These are phyloP conservation scores for Scedosporium apiospermum DNA, from an alignment of 2,329 filamentous ascomycete genomes.

Conservation along the genomic window DNA sequence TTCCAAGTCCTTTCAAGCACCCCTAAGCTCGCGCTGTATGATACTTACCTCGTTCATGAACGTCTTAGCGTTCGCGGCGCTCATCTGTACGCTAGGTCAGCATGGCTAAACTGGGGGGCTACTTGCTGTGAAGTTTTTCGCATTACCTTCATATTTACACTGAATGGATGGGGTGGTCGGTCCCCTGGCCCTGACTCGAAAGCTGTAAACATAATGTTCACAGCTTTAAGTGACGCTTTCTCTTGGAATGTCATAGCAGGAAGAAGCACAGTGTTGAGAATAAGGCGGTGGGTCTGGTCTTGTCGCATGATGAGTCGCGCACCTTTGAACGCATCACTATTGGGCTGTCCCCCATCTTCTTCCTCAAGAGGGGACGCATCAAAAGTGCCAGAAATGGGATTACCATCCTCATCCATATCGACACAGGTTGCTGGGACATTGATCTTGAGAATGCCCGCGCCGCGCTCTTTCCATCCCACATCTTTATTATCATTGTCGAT, in stretches of 20 bases:
- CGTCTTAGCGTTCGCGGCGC: conserved; percentile 39
- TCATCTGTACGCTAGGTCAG: conserved; percentile 32
- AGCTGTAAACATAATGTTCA: conserved; percentile 58
- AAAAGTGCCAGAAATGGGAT: conserved; percentile 42
- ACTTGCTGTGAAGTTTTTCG: conserved; percentile 4
- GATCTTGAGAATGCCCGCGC: conserved; percentile 73
- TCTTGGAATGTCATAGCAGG: conserved; percentile 73
- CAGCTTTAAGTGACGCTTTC: conserved; percentile 61
- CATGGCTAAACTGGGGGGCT: background rate
- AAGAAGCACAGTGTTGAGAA: conserved; percentile 76
- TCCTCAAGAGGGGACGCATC: conserved; percentile 43
- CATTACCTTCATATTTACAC: conserved; percentile 51
- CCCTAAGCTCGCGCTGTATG: conserved; percentile 41
- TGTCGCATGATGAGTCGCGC: conserved; percentile 82
- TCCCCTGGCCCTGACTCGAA: conserved; percentile 41
- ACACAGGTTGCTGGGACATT: conserved; percentile 58
- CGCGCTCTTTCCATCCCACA: conserved; percentile 81
- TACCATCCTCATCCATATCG: conserved; percentile 42
- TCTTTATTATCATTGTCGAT: conserved; percentile 59
- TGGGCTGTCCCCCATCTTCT: conserved; percentile 20
- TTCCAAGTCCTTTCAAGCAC: conserved; percentile 16
- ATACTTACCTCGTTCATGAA: conserved; percentile 40
- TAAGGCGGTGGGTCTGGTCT: conserved; percentile 77
- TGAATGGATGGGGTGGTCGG: conserved; percentile 36
- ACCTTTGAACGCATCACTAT: conserved; percentile 31